phyloP scores from a whole-genome alignment of 2,329 filamentous ascomycete species.

The Monosporascus sp. region DNA sequence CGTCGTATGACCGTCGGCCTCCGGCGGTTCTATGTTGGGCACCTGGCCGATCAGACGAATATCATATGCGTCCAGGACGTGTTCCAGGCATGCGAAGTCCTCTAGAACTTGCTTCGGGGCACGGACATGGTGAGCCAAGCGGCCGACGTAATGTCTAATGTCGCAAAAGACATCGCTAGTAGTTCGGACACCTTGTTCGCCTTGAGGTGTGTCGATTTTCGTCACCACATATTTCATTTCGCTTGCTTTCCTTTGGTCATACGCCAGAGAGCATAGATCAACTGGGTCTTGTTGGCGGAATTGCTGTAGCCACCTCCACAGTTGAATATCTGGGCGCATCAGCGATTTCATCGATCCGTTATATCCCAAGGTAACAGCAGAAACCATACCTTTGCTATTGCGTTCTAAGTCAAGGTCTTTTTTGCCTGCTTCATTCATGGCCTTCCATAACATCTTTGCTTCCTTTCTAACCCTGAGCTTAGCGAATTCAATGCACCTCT shows the following conservation, averaged over 20 bases:
- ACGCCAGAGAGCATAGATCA: neutral
- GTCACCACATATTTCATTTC: slow-evolving; percentile 2
- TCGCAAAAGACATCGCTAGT: slow-evolving; percentile 16
- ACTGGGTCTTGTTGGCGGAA: neutral
- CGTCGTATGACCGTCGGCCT: slow-evolving; percentile 22
- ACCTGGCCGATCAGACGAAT: slow-evolving; percentile 17
- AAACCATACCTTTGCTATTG: slow-evolving; percentile 4
- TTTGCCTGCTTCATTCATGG: neutral
- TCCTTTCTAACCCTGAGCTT: slow-evolving; percentile 10
- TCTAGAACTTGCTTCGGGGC: slow-evolving; percentile 32
- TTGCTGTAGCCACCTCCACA: neutral
- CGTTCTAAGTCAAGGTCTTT: neutral
- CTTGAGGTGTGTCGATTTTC: slow-evolving; percentile 1
- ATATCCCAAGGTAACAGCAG: neutral
- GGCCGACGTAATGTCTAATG: slow-evolving; percentile 38
- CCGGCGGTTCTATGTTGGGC: slow-evolving; percentile 9
- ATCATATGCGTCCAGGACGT: slow-evolving; percentile 27
- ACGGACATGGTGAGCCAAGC: slow-evolving; percentile 38
- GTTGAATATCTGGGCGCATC: neutral
- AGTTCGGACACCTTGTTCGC: neutral
- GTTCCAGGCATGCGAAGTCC: slow-evolving; percentile 22
- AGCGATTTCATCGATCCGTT: neutral
- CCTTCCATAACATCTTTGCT: neutral
- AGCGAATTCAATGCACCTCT: slow-evolving; percentile 14
- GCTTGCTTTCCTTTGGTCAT: neutral